phyloP scores from a whole-genome alignment of 176 grass and related monocot genomes.

The Zea luxurians region DNA sequence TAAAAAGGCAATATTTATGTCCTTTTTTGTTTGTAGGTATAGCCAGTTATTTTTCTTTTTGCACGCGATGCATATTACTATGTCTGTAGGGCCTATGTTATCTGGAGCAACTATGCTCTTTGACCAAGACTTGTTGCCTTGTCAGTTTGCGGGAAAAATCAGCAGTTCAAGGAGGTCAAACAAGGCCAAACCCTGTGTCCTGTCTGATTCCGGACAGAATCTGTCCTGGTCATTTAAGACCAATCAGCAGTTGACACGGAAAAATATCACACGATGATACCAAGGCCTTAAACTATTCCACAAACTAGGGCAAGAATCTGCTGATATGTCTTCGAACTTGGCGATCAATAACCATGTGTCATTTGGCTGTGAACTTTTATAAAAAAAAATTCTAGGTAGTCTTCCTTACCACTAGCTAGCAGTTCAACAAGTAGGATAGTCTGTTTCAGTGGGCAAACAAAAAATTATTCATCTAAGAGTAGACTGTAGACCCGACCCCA shows the following conservation, averaged over 20 bases:
- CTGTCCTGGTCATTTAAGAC: slow-evolving; percentile 42
- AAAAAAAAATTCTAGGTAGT: background rate
- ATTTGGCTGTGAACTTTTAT: slow-evolving; percentile 16
- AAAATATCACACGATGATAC: slow-evolving; percentile 22
- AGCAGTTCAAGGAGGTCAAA: slow-evolving; percentile 56
- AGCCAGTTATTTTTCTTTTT: background rate
- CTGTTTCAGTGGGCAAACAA: background rate
- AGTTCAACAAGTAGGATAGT: slow-evolving; percentile 8
- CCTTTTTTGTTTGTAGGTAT: background rate
- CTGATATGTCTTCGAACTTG: slow-evolving; percentile 31
- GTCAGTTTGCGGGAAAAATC: slow-evolving; percentile 26
- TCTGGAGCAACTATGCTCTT: slow-evolving; percentile 37
- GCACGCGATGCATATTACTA: slow-evolving; percentile 29
- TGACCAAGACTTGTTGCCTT: slow-evolving; percentile 37
- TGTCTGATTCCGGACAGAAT: slow-evolving; percentile 35
- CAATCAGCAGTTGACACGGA: slow-evolving; percentile 26
- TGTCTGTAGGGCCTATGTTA: slow-evolving; percentile 43
- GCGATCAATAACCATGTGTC: slow-evolving; percentile 12
- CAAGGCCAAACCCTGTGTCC: slow-evolving; percentile 43
- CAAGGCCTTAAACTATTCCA: background rate
- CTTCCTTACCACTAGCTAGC: slow-evolving; percentile 21
- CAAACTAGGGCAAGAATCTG: background rate
- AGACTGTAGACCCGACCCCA: background rate
- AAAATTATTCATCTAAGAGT: background rate
- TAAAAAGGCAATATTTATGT: background rate